phyloP scores from a whole-genome alignment of 345 rosid species.

The Noccaea caerulescens region DNA sequence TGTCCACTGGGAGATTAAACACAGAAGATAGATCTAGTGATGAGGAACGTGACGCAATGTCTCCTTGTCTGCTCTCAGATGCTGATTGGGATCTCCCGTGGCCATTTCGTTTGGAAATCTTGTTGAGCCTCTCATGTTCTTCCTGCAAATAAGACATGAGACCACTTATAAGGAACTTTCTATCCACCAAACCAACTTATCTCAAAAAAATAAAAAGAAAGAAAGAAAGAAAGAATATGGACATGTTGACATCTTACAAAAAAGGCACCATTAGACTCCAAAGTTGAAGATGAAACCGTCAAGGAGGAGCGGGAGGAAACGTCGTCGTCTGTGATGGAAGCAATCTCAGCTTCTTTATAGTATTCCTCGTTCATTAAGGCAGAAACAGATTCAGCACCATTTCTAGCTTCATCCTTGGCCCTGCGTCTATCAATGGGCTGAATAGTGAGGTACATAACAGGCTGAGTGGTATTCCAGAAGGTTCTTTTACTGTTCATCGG shows the following conservation, averaged over 20 bases:
- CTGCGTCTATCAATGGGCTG: constrained; percentile 56
- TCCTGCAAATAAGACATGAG: constrained; percentile 54
- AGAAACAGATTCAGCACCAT: constrained; percentile 70
- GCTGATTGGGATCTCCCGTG: constrained; percentile 46
- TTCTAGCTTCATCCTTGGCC: constrained; percentile 51
- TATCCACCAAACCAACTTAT: not conserved
- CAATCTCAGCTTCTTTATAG: constrained; percentile 77
- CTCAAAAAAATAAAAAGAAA: not conserved
- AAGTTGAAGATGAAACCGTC: constrained; percentile 53
- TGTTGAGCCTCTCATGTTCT: constrained; percentile 41
- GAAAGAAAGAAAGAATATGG: not conserved
- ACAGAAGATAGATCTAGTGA: constrained; percentile 43
- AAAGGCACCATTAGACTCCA: constrained; percentile 53
- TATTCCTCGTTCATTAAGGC: constrained; percentile 78
- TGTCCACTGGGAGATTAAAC: constrained; percentile 36
- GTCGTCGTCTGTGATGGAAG: constrained; percentile 78
- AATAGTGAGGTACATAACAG: constrained; percentile 64
- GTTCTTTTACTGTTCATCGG: constrained; percentile 78
- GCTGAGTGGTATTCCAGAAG: constrained; percentile 72
- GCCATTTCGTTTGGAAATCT: constrained; percentile 44
- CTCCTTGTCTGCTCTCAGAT: constrained; percentile 28
- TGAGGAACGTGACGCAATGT: constrained; percentile 30
- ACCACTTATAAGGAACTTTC: constrained; percentile 6
- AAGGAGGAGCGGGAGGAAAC: constrained; percentile 79
- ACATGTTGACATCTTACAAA: constrained; percentile 40